These are phyloP conservation scores for Grosmannia huntii DNA, from an alignment of 2,329 filamentous ascomycete genomes.

Conservation along the genomic window DNA sequence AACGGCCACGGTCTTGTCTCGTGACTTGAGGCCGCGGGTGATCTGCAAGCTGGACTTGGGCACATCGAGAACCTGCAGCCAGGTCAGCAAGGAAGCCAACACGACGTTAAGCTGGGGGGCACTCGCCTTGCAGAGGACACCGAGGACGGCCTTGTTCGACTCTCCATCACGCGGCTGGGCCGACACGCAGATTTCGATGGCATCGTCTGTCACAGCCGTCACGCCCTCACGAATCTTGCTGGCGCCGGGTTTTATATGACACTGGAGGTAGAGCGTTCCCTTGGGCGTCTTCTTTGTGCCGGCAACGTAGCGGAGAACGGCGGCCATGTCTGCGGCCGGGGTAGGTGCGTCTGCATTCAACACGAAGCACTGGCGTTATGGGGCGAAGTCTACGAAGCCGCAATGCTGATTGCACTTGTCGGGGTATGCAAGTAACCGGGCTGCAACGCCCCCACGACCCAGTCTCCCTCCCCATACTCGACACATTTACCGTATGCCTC, in stretches of 20 bases:
- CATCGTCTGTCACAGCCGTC: slow-evolving; percentile 37
- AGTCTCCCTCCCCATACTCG: not conserved
- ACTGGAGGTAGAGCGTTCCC: slow-evolving; percentile 44
- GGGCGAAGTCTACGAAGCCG: not conserved
- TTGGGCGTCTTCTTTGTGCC: slow-evolving; percentile 31
- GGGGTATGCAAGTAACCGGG: slow-evolving; percentile 10
- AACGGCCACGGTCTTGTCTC: slow-evolving; percentile 47
- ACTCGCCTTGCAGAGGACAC: slow-evolving; percentile 46
- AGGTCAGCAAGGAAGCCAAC: not conserved
- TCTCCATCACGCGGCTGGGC: slow-evolving; percentile 54
- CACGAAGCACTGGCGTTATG: not conserved
- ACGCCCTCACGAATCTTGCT: slow-evolving; percentile 51
- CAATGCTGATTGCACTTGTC: not conserved
- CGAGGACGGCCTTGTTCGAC: slow-evolving; percentile 53
- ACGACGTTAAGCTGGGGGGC: not conserved
- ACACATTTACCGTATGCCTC: slow-evolving; percentile 28
- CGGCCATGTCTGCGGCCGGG: slow-evolving; percentile 2
- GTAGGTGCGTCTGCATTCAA: not conserved
- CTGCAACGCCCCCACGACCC: no score
- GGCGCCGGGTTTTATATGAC: slow-evolving; percentile 55
- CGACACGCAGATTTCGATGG: slow-evolving; percentile 52
- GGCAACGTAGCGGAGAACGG: slow-evolving; percentile 31
- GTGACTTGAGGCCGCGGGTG: slow-evolving; percentile 48
- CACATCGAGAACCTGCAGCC: slow-evolving; percentile 37
- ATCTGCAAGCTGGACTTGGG: slow-evolving; percentile 53